phyloP scores from a whole-genome alignment of 2,329 filamentous ascomycete species.

The Aspergillus pseudoviridinutans region DNA sequence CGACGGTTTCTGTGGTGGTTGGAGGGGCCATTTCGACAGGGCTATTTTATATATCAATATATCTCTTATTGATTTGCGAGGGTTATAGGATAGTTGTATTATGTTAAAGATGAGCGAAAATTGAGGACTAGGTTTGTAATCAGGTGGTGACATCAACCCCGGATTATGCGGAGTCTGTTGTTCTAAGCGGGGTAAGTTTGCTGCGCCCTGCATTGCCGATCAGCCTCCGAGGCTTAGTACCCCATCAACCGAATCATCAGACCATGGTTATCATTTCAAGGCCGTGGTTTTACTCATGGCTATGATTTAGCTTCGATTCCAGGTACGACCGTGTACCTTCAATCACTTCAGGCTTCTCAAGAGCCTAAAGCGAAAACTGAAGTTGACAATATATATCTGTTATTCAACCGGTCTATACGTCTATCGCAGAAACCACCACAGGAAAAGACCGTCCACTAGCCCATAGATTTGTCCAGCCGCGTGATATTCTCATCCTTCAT shows the following conservation, averaged over 20 bases:
- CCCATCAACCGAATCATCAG: not conserved
- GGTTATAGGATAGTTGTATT: too few relatives aligned
- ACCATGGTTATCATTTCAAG: not conserved
- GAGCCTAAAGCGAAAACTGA: not conserved
- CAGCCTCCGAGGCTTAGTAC: not conserved
- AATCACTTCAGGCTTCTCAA: not conserved
- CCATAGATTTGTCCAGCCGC: constrained; percentile 5
- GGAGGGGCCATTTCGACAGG: constrained; percentile 24
- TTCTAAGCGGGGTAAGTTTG: not conserved
- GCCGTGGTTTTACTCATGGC: not conserved
- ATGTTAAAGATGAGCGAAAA: not conserved
- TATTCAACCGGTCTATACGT: not conserved
- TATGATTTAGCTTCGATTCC: not conserved
- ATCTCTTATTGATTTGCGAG: not conserved
- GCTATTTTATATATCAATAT: not conserved
- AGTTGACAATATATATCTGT: not conserved
- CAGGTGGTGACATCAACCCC: not conserved
- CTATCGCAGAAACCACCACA: not conserved
- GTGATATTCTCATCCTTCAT: constrained; percentile 6
- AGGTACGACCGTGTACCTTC: not conserved
- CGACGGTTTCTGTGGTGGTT: constrained; percentile 22
- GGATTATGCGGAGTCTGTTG: not conserved
- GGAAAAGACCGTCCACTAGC: not conserved
- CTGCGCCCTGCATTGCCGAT: not conserved
- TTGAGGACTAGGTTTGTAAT: not conserved